Base-by-base conservation (phyloP, 1,139 yeast species). In the Candida buenavistaensis region DNA sequence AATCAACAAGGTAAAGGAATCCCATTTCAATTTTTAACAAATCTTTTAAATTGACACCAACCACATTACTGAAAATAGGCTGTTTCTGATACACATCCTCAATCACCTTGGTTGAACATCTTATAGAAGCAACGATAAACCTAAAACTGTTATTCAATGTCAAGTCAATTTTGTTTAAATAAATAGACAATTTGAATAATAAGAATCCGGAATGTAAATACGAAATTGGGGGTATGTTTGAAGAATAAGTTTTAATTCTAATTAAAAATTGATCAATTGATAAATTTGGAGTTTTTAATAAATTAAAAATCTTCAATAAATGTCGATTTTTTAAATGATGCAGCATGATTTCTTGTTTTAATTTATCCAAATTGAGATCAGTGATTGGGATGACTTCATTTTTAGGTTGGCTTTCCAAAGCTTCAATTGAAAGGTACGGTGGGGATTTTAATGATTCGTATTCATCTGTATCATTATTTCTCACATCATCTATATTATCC, bases 31-130 rank as follows among this genome's bases (percentile, higher is more conserved):
- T 56, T 37, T 56, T 62, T 36, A 54, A 59, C 36, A 70, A 56
- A 36, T 70, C 75, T 28, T 57, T 57, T 9, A 51, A 50, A 22
- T 61, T 58, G 3, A 69, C 70, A 1, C 76, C 76, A 3, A 72
- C 75, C 2, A 70, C 75, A 1, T 70, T 64, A 3, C 73, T 71
- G 47, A 66, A 70, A 10, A 62, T 47, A 39, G 59, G 58, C 38
- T 70, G 76, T 38, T 63, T 67, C 42, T 70, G 76, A 44, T 65
- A 64, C 10, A 69, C 51, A 41, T 70, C 76, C 42, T 70, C 76
- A 31, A 69, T 46, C 15, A 55, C 59, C 47, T 70, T 70, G 5
- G 71, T 65, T 55, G 66, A 68, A 41, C 75, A 67, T 36, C 76
- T 52, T n/a, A 70, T 54, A 45, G 64, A 61, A 2, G 72, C 73